These are phyloP conservation scores for Ceratocystis papillata DNA, from an alignment of 2,329 filamentous ascomycete species.

Conservation along the genomic window DNA sequence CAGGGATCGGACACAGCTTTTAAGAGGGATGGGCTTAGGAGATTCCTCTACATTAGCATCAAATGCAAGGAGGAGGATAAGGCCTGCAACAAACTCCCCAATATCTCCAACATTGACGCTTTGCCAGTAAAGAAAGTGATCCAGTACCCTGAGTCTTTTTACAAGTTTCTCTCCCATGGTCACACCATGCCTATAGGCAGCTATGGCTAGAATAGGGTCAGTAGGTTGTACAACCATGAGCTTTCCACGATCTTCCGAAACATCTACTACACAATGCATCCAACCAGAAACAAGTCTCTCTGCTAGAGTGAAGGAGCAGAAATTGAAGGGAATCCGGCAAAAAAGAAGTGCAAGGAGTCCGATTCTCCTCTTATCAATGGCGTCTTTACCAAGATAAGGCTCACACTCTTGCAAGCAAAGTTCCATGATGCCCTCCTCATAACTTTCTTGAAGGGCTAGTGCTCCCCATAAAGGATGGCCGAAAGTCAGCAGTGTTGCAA, in stretches of 20 bases:
- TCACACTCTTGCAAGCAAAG: too few species aligned
- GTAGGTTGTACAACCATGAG: background rate
- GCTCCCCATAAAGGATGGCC: too few species aligned
- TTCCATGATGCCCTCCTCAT: too few species aligned
- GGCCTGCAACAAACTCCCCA: background rate
- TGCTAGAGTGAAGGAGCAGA: background rate
- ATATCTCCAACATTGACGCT: background rate
- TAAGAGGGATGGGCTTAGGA: background rate
- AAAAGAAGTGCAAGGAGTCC: too few species aligned
- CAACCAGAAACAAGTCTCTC: background rate
- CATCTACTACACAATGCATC: background rate
- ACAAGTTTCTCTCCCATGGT: background rate
- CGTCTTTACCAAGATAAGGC: too few species aligned
- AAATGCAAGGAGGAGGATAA: background rate
- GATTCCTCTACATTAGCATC: background rate
- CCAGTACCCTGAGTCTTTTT: background rate
- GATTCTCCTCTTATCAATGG: too few species aligned
- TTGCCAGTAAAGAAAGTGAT: background rate
- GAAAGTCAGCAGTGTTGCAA: too few species aligned
- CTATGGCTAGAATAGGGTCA: background rate
- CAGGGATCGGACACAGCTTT: background rate
- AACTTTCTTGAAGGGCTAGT: too few species aligned
- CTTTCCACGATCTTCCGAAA: background rate
- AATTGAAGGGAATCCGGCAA: background rate
- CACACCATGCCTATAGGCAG: background rate